Evolutionary conservation across 495 filamentous ascomycete species (phyloP).

Genomic region (Lentithecium fluviatile): DNA sequence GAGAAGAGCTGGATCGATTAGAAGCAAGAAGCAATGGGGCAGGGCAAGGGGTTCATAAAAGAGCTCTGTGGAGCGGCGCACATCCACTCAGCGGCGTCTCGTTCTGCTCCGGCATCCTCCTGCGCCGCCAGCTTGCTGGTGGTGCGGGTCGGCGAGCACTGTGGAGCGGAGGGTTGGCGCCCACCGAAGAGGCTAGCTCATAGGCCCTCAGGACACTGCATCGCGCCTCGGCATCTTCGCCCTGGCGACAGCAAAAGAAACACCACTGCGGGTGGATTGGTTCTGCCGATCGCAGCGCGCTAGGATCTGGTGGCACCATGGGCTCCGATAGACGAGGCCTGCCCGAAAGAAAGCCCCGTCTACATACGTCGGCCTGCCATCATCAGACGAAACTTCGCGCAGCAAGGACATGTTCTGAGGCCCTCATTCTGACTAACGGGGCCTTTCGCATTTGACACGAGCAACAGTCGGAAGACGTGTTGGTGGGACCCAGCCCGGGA

Average conservation of each 20-base stretch:
- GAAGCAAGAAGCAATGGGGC: not conserved
- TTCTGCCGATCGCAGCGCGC: constrained; percentile 1
- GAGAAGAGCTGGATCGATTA: not conserved
- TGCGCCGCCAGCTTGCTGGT: not conserved
- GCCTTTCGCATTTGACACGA: no score
- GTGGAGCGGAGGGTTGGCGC: not conserved
- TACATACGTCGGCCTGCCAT: not conserved
- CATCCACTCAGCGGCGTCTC: not conserved
- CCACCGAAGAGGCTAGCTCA: no score
- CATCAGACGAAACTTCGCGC: no score
- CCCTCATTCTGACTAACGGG: no score
- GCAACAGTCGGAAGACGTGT: no score
- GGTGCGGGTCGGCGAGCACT: not conserved
- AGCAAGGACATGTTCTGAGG: no score
- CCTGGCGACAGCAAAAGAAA: not conserved
- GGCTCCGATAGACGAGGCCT: constrained; percentile 1
- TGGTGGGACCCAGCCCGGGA: no score
- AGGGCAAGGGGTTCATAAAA: not conserved
- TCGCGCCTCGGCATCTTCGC: not conserved
- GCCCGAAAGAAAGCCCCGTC: no score
- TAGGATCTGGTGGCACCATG: constrained; percentile 10
- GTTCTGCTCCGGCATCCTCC: not conserved
- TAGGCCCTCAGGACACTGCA: no score
- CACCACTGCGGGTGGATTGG: not conserved
- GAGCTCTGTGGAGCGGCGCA: not conserved